Base-by-base conservation (phyloP, 1,139 yeast species). In the Diutina mesorugosa region DNA sequence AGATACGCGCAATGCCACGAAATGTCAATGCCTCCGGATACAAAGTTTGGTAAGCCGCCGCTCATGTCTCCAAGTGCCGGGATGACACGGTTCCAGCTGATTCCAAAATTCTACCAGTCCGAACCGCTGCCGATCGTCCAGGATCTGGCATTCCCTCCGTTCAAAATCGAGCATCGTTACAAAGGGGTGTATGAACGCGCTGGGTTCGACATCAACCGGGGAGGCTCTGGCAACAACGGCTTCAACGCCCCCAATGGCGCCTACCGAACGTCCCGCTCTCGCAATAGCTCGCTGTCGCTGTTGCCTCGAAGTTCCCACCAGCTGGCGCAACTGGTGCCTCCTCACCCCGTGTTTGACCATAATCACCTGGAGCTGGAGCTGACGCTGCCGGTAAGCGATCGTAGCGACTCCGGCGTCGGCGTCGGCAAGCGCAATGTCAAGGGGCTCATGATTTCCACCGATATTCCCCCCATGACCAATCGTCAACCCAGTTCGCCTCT, bases 141-240 rank as follows among this genome's bases (percentile, higher is more conserved):
- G 58, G 53, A 47, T 29, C 70, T 77, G 45, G 77, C 87, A 1
- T 83, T 83, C 61, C 88, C 88, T n/a, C 80, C 83, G 0, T 69
- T 83, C 61, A 81, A 80, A 60, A 73, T 79, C 1, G 78, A 78
- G 54, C 81, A 77, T 56, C 69, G 80, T 47, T 82, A 81, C 65
- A 74, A 73, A 61, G 84, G 86, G 0, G 87, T 82, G 5, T 78
- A 83, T 61, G 87, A 83, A 66, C 68, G 87, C 61, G 87, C 87
- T 0, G 88, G 88, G 0, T 83, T 83, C 61, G 87, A 83, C 53
- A 80, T 81, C 51, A 47, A 47, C 51, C 38, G 30, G 9, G 30
- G 50, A 9, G n/a, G 12, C 28, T n/a, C 12, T 21, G 26, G 26
- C 41, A 12, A 8, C 14, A n/a, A 35, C 41, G 14, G n/a, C 41